Conservation (phyloP, 345 rosid genomes). For the Brassica rapa region DNA sequence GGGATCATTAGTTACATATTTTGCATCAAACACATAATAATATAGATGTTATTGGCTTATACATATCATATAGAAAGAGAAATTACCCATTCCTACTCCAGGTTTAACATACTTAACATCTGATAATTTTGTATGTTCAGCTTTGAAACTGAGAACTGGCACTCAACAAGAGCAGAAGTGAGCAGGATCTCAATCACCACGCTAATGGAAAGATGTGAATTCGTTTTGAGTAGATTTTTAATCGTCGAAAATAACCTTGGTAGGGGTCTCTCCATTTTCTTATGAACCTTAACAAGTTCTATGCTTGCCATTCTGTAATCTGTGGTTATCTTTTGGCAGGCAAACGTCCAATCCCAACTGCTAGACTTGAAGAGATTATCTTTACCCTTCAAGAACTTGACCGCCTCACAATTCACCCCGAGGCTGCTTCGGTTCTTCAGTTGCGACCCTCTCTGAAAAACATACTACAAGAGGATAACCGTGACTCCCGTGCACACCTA, state of each 20-base stretch:
- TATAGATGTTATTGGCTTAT: background rate
- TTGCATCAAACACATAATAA: constrained; percentile 12
- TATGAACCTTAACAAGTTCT: background rate
- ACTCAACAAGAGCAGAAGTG: constrained; percentile 64
- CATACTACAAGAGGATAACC: constrained; percentile 46
- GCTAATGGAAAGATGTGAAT: constrained; percentile 73
- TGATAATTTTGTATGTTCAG: constrained; percentile 48
- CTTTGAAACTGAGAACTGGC: constrained; percentile 56
- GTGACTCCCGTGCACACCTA: constrained; percentile 58
- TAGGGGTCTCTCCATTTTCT: constrained; percentile 36
- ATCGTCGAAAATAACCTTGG: constrained; percentile 73
- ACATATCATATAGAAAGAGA: constrained; percentile 5
- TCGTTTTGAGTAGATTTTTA: constrained; percentile 70
- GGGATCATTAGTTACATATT: constrained; percentile 18
- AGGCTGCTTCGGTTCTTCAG: constrained; percentile 69
- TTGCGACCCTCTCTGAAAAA: constrained; percentile 56
- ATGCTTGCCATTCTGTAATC: background rate
- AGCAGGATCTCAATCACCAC: constrained; percentile 66
- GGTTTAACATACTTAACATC: constrained; percentile 21
- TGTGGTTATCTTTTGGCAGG: constrained; percentile 48
- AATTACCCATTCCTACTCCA: constrained; percentile 5
- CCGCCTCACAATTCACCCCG: constrained; percentile 60
- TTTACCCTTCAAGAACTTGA: constrained; percentile 69
- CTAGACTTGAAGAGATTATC: constrained; percentile 81
- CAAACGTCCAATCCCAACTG: constrained; percentile 61